A percentile compares a stretch with the other conserved stretches of the same genome.
Conservation (phyloP, 177 flowering plant genomes). For the Vitis hybrid region DNA sequence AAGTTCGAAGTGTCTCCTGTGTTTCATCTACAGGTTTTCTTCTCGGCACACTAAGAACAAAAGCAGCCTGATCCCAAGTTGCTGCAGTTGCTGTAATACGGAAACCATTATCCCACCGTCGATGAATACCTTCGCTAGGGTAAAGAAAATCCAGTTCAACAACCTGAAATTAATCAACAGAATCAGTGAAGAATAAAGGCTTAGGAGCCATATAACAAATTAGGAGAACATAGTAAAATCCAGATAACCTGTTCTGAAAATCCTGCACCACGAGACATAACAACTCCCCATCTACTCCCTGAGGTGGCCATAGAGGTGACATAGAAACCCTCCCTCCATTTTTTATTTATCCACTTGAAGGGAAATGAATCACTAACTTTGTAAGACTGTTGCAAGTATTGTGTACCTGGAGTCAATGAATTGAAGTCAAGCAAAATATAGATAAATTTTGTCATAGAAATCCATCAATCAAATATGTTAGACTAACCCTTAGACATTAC, state of each 20-base stretch:
- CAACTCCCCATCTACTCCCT: slow-evolving; percentile 66
- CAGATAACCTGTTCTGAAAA: slow-evolving; percentile 57
- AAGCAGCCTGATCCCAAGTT: slow-evolving; percentile 30
- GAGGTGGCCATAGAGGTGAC: slow-evolving; percentile 80
- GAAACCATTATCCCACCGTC: slow-evolving; percentile 40
- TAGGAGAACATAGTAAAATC: too few species aligned
- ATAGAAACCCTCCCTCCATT: slow-evolving; percentile 75
- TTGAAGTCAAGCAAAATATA: not conserved
- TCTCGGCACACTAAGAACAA: slow-evolving; percentile 22
- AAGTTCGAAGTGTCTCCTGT: slow-evolving; percentile 28
- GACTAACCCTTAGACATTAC: slow-evolving; percentile 72
- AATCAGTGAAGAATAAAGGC: not conserved
- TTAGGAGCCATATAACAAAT: too few species aligned
- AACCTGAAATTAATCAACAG: slow-evolving; percentile 20
- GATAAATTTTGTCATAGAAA: not conserved
- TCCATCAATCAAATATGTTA: not conserved
- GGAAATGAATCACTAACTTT: slow-evolving; percentile 76
- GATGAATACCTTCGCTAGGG: slow-evolving; percentile 45
- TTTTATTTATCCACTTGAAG: slow-evolving; percentile 74
- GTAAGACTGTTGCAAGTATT: slow-evolving; percentile 63
- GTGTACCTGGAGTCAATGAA: slow-evolving; percentile 45
- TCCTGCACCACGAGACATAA: slow-evolving; percentile 75
- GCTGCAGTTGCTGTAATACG: slow-evolving; percentile 39
- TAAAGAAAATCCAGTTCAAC: slow-evolving; percentile 48
- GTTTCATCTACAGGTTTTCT: slow-evolving; percentile 15